These are phyloP conservation scores for Neltuma alba DNA, from an alignment of 306 rosid species.

Conservation along the genomic window DNA sequence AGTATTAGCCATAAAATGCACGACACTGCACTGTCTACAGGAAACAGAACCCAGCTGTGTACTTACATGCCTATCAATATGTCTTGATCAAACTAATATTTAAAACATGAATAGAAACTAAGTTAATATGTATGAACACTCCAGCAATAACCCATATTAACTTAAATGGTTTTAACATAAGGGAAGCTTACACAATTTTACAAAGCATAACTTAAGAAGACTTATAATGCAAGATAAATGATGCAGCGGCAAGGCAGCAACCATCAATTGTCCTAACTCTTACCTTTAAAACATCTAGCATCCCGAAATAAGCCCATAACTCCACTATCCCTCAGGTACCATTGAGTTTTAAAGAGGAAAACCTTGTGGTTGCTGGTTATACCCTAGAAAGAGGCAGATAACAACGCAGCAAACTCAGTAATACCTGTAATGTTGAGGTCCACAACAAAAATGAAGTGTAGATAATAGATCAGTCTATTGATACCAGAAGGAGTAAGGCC, in stretches of 20 bases:
- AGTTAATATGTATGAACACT: constrained; percentile 8
- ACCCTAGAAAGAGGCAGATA: constrained; percentile 41
- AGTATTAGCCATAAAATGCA: background rate
- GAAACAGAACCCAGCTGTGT: background rate
- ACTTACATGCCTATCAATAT: background rate
- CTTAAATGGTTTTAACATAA: constrained; percentile 5
- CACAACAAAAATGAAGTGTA: constrained; percentile 13
- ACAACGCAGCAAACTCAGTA: constrained; percentile 33
- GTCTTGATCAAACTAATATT: constrained; percentile 7
- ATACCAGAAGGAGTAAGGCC: background rate
- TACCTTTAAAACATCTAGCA: constrained; percentile 57
- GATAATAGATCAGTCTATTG: constrained; percentile 20
- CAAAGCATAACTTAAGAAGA: constrained; percentile 12
- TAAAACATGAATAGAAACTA: background rate
- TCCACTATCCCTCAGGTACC: constrained; percentile 76
- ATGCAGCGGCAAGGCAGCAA: background rate
- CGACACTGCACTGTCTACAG: background rate
- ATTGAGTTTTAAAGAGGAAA: constrained; percentile 58
- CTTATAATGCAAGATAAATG: background rate
- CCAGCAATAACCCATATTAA: background rate
- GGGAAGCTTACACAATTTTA: background rate
- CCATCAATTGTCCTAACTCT: constrained; percentile 29
- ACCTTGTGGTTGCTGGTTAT: constrained; percentile 37
- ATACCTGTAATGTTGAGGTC: constrained; percentile 47
- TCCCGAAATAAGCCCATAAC: constrained; percentile 68